These are phyloP conservation scores for Paecilomyces fulvus DNA, from an alignment of 2,329 filamentous ascomycete genomes.

Conservation along the genomic window DNA sequence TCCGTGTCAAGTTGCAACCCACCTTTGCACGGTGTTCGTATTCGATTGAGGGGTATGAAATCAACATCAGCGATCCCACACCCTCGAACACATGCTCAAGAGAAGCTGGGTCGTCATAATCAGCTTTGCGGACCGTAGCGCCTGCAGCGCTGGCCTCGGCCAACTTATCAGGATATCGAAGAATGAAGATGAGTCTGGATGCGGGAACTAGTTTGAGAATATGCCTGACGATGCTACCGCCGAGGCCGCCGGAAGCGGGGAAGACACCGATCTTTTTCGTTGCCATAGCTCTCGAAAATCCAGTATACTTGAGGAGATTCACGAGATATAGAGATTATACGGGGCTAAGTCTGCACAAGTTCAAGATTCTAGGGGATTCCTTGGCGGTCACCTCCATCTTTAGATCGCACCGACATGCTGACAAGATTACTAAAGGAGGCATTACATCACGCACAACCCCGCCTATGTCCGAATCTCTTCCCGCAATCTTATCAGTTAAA, in stretches of 20 bases:
- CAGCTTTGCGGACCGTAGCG: conserved; percentile 39
- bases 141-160: conserved; percentile 27
- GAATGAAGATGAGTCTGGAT: conserved; percentile 41
- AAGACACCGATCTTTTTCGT: conserved; percentile 31
- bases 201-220: conserved; percentile 38
- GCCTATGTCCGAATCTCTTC: background rate
- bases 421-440: too few relatives aligned
- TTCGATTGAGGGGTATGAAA: conserved; percentile 47
- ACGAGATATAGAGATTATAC: too few relatives aligned
- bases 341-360: too few relatives aligned
- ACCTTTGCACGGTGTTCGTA: conserved; percentile 39
- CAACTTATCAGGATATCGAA: conserved; percentile 36
- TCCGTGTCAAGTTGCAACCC: conserved; percentile 12
- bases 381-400: too few relatives aligned
- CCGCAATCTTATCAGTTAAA: too few relatives aligned
- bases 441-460: background rate
- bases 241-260: conserved; percentile 47
- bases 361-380: too few relatives aligned
- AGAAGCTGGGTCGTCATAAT: conserved; percentile 42
- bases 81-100: conserved; percentile 42
- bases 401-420: too few relatives aligned
- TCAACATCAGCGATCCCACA: conserved; percentile 46
- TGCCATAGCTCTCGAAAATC: background rate
- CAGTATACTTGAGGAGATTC: too few relatives aligned
- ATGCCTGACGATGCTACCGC: conserved; percentile 42